Base-by-base conservation (phyloP, 192 early-diverging fungal genomes). In the Rhizophagus prolifer region DNA sequence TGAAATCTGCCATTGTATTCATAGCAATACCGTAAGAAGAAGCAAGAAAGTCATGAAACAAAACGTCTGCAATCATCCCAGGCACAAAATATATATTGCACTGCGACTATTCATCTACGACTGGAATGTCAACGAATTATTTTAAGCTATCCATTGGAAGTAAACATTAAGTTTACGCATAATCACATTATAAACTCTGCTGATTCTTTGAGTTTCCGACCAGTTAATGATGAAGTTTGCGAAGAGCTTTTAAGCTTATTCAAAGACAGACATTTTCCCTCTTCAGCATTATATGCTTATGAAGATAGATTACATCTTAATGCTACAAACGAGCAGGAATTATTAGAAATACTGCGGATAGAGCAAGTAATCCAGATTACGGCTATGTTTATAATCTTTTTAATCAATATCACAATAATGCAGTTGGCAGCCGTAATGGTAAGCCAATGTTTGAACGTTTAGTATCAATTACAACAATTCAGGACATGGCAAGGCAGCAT, bases 131-230 rank as follows among this genome's bases (percentile, higher is more conserved):
- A 1, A 9, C 13, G 7, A 3, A 1, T 72, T 59, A 21, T 7
- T 36, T 16, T 58, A 59, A 34, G 54, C 0, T 28, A 58, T 59
- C 26, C 54, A 0, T 4, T 72, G n/a, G 70, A 72, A 59, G 28
- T 72, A 21, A 72, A 72, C 16, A 59, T 72, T 10, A n/a, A 16
- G 13, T 72, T 72, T 31, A 72, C 9, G 7, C 23, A 70, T 26
- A 70, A 70, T 26, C 41, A 38, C 23, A 14, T 70, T 25, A 21
- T 70, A 36, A 72, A 59, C 30, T 72, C 71, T 5, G 54, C 31
- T 5, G 26, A 72, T n/a, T 58, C 30, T 1, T 44, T 72, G 30
- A 72, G 54, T 10, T 72, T 72, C 36, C 30, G 19, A 9, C 54
- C 1, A 30, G 30, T n/a, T n/a, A n/a, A n/a, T n/a, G n/a, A n/a